A percentile compares a stretch with the other conserved stretches of the same genome.
These are phyloP conservation scores for Salvia miltiorrhiza DNA, from an alignment of 257 asterid genomes.

Conservation along the genomic window DNA sequence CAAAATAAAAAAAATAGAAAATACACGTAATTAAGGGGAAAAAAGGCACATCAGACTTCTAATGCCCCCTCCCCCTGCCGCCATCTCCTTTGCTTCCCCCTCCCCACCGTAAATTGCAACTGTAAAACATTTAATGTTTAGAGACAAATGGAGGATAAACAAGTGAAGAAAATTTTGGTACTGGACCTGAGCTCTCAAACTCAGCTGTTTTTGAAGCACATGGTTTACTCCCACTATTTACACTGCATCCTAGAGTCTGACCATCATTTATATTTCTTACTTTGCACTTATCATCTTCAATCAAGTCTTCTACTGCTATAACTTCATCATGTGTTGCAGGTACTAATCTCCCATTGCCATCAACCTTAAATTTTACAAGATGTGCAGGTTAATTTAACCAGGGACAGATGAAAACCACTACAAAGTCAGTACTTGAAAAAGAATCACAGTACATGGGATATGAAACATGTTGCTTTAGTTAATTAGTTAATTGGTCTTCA, in stretches of 20 bases:
- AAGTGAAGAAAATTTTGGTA: neutral
- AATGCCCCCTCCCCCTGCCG: too few relatives aligned
- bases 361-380: conserved; percentile 56
- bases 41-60: too few relatives aligned
- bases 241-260: conserved; percentile 35
- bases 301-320: conserved; percentile 71
- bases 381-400: conserved; percentile 3
- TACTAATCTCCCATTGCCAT: conserved; percentile 80
- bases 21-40: too few relatives aligned
- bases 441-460: conserved; percentile 18
- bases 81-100: too few relatives aligned
- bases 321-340: conserved; percentile 97
- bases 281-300: conserved; percentile 56
- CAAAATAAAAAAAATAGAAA: too few relatives aligned
- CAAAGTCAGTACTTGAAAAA: neutral
- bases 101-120: neutral
- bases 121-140: neutral
- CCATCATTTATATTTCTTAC: conserved; percentile 25
- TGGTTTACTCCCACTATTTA: conserved; percentile 21
- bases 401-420: neutral
- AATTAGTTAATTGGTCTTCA: too few relatives aligned
- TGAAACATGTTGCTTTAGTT: too few relatives aligned
- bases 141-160: too few relatives aligned
- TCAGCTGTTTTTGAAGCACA: conserved; percentile 24
- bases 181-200: conserved; percentile 42